Conservation (phyloP, 148 eudicot species). For the Chenopodium berlandieri region DNA sequence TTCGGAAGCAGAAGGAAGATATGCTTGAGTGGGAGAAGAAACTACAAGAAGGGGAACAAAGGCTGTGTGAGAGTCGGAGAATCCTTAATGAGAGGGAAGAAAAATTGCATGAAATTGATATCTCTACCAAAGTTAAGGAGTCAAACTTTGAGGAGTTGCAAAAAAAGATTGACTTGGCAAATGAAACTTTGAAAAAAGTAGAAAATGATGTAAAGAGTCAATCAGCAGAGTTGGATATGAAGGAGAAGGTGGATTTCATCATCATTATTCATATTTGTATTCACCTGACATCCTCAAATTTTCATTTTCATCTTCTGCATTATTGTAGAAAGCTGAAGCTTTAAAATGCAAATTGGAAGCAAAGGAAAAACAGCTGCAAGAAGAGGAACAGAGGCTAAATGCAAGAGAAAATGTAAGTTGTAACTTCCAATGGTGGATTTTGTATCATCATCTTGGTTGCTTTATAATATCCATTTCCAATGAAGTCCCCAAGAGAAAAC, state of each 20-base stretch:
- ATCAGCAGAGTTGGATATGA: conserved; percentile 44
- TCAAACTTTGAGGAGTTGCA: conserved; percentile 51
- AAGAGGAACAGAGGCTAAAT: conserved; percentile 59
- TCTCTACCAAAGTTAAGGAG: conserved; percentile 51
- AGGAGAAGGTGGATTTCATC: conserved; percentile 59
- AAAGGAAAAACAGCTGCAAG: conserved; percentile 56
- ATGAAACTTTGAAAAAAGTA: conserved; percentile 43
- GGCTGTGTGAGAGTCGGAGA: conserved; percentile 60
- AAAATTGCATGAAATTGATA: conserved; percentile 51
- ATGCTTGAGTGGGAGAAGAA: conserved; percentile 75
- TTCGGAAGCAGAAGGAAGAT: conserved; percentile 65
- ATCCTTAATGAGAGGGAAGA: conserved; percentile 62
- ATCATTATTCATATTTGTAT: not conserved
- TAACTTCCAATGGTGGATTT: not conserved
- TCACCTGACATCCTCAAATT: not conserved
- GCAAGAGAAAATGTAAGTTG: conserved; percentile 74
- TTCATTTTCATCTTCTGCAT: conserved; percentile 9
- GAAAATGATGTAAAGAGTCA: conserved; percentile 54
- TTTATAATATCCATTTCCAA: not conserved
- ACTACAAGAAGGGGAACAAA: conserved; percentile 78
- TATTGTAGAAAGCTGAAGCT: conserved; percentile 64
- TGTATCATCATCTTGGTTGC: not conserved
- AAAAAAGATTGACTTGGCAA: conserved; percentile 49
- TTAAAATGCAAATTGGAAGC: conserved; percentile 49
- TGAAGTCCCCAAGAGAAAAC: not conserved